Evolutionary conservation across 2,329 filamentous ascomycete genomes (phyloP).

Genomic region (Grosmannia serpens): DNA sequence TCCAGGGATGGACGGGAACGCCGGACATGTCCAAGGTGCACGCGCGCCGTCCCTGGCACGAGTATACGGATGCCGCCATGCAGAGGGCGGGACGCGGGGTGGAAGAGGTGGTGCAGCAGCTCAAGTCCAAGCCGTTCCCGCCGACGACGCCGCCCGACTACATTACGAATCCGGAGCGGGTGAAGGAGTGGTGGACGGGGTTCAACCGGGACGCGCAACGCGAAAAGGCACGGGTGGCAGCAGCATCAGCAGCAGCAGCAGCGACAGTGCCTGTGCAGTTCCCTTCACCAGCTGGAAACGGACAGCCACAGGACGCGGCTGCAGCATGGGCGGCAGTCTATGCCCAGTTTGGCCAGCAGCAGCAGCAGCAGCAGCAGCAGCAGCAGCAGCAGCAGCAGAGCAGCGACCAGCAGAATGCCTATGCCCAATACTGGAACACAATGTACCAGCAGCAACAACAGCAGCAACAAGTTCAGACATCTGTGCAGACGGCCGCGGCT

Average conservation of each 20-base stretch:
- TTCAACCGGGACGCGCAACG: conserved; percentile 24
- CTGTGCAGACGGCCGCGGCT: not conserved
- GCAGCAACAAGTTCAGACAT: conserved; percentile 6
- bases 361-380: conserved; percentile 14
- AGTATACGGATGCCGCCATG: conserved; percentile 31
- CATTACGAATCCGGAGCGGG: conserved; percentile 33
- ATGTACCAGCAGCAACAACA: conserved; percentile 13
- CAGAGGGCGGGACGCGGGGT: conserved; percentile 31
- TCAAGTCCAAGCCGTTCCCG: conserved; percentile 36
- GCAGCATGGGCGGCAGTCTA: conserved; percentile 29
- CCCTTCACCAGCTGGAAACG: not conserved
- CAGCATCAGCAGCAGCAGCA: conserved; percentile 4
- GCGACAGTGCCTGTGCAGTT: conserved; percentile 6
- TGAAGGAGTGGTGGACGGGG: conserved; percentile 41
- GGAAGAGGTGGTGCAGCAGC: conserved; percentile 27
- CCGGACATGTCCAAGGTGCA: conserved; percentile 24
- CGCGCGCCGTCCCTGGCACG: conserved; percentile 17
- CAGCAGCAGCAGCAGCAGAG: conserved; percentile 12
- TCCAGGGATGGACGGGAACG: conserved; percentile 30
- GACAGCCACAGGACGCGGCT: conserved; percentile 17
- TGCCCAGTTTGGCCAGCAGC: conserved; percentile 21
- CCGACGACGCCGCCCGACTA: conserved; percentile 40
- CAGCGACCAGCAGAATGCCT: conserved; percentile 15
- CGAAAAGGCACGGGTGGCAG: conserved; percentile 21
- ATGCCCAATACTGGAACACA: conserved; percentile 25